Percentiles rank a stretch among this genome's conserved stretches.
Evolutionary conservation across 192 early-diverging fungal species (phyloP).

Genomic region (Physocladia obscura): DNA sequence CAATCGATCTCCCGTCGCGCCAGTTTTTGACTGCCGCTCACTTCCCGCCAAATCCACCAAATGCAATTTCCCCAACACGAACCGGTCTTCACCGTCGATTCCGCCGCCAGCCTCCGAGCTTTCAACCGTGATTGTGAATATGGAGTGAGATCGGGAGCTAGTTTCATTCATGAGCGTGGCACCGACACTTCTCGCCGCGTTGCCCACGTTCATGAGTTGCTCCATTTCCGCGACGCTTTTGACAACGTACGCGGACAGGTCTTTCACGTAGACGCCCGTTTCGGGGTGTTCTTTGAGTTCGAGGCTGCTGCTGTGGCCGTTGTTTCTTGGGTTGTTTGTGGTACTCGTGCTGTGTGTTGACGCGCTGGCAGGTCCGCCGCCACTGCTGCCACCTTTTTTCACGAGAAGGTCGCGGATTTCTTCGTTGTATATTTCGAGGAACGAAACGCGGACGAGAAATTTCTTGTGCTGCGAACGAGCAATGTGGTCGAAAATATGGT

Average conservation of each 20-base stretch:
- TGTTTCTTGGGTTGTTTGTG: too few relatives aligned
- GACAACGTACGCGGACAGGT: slow-evolving; percentile 53
- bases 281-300: slow-evolving; percentile 67
- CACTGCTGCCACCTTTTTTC: slow-evolving; percentile 25
- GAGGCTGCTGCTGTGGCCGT: slow-evolving; percentile 34
- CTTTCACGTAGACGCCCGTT: slow-evolving; percentile 68
- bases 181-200: slow-evolving; percentile 58
- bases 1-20: slow-evolving; percentile 58
- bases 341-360: too few relatives aligned
- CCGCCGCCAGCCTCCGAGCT: slow-evolving; percentile 42
- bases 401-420: slow-evolving; percentile 54
- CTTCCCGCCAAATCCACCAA: slow-evolving; percentile 65
- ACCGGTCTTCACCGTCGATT: slow-evolving; percentile 53
- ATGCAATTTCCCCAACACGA: slow-evolving; percentile 59
- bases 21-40: slow-evolving; percentile 63
- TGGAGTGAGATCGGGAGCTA: slow-evolving; percentile 61
- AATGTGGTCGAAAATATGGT: slow-evolving; percentile 62
- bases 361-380: slow-evolving; percentile 6
- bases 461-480: slow-evolving; percentile 52
- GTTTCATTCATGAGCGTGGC: slow-evolving; percentile 67
- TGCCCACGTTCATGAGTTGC: slow-evolving; percentile 52
- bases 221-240: slow-evolving; percentile 63
- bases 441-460: slow-evolving; percentile 62
- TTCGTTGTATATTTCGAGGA: slow-evolving; percentile 61
- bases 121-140: slow-evolving; percentile 67